phyloP scores from a whole-genome alignment of 768 basidiomycete species.

The Lactarius evosmus region DNA sequence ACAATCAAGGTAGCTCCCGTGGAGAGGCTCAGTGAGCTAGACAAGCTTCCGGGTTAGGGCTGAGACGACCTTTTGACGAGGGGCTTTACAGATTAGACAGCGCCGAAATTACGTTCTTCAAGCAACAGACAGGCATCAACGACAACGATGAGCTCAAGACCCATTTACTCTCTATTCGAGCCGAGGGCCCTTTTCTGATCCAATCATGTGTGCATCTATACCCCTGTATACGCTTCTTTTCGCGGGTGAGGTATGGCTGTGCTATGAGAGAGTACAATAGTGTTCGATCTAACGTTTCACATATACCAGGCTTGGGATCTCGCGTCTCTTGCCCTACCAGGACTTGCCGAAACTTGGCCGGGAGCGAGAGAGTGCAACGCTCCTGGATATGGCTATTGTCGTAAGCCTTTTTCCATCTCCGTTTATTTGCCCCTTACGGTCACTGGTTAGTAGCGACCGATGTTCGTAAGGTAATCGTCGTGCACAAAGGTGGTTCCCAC shows the following conservation, averaged over 20 bases:
- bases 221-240: constrained; percentile 34
- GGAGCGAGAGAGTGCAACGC: constrained; percentile 38
- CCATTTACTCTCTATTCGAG: constrained; percentile 33
- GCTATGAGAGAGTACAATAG: background rate
- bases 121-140: constrained; percentile 33
- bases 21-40: too few relatives aligned
- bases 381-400: constrained; percentile 48
- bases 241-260: constrained; percentile 27
- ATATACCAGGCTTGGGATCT: constrained; percentile 30
- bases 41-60: too few relatives aligned
- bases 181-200: constrained; percentile 23
- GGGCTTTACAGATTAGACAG: constrained; percentile 17
- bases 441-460: constrained; percentile 41
- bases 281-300: background rate
- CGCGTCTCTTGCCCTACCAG: constrained; percentile 31
- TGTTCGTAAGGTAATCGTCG: constrained; percentile 39
- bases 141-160: constrained; percentile 34
- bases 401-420: constrained; percentile 32
- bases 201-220: constrained; percentile 31
- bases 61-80: constrained; percentile 5
- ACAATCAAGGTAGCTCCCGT: too few relatives aligned
- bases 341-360: constrained; percentile 38
- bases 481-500: too few relatives aligned
- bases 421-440: background rate
- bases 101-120: constrained; percentile 29